Evolutionary conservation across 768 basidiomycete genomes (phyloP), one percentile per base, ranked within the genome.

Genomic region (Boletus insuetus): DNA sequence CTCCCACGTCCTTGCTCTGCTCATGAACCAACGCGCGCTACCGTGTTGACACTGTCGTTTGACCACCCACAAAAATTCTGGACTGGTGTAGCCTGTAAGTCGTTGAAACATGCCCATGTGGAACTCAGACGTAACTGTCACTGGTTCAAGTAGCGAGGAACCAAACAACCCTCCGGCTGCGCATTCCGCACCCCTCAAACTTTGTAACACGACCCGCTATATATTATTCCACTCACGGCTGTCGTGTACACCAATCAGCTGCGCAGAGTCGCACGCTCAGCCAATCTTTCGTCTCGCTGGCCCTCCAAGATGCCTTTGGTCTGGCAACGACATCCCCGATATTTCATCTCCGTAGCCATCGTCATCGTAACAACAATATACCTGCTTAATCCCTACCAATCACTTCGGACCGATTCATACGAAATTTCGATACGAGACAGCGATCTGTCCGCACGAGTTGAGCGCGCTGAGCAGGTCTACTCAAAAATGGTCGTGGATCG

Each of bases 301-400:
- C 51, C 32, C 16, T 24, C 49, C 20, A 64, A 54, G 46, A 73
- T 73, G 71, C 69, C 69, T 35, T 51, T 46, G 26, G 51, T 59
- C 31, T 74, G 73, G 71, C 65, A 72, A 53, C 75, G 80, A 53
- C 81, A 84, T 64, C 82, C 82, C 29, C 78, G 81, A 60, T 84
- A 83, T 68, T 66, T 74, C 54, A 55, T 82, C 54, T 65, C 76
- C 61, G 68, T 81, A 46, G 66, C 75, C 35, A 45, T 76, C 53
- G 68, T 75, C 39, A 73, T 82, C 42, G 56, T 74, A 46, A 67
- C 72, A 43, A 76, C 82, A 19, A 65, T 82, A 64, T 80, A 79
- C 63, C 62, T 84, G n/a, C 74, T 82, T 53, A 67, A 69, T 49
- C 72, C 75, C 29, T 71, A 72, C 48, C 68, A 69, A 45, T 55